Evolutionary conservation across 2,329 filamentous ascomycete species (phyloP), one percentile per base, ranked within the genome.

Genomic region (Neoarthrinium moseri): DNA sequence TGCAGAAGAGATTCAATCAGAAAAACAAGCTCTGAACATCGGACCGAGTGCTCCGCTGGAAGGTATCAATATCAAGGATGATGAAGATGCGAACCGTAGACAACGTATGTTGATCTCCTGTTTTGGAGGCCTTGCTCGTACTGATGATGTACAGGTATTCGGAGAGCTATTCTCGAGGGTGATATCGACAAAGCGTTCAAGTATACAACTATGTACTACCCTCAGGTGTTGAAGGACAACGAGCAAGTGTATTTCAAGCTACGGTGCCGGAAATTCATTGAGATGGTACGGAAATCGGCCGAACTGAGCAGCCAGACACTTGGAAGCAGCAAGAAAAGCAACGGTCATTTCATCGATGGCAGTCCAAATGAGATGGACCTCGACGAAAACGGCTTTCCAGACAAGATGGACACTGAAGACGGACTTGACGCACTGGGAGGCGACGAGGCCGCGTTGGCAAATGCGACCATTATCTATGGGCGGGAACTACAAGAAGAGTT

Each of bases 141-240:
- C 48, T 57, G 42, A 54, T 35, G 39, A 38, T n/a, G 41, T 54
- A 1, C 59, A 96, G 89, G 84, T 64, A 96, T 97, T 52, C 84
- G 94, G 45, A 78, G 82, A 52, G 88, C 91, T 1, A 90, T 99
- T 37, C 75, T 97, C 3, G 88, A 95, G 49, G 94, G 94, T 18
- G 89, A 99, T 58, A 89, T 99, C 49, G 94, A 97, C 66, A 83
- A 80, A 55, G 92, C 92, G 1, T 75, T 97, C n/a, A 87, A 91
- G 63, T 80, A 86, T 57, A 95, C 89, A 3, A 81, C 84, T 40
- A 74, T 76, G 11, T 89, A 84, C 59, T 99, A 96, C 57, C 87
- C 89, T 5, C 77, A 79, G 20, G 90, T 97, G 2, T 77, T 99
- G 15, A 76, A 81, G 37, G 80, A 89, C 18, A 90, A 96, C 59